Conservation (phyloP, 2,329 filamentous ascomycete species). For the Hypomyces perniciosus region DNA sequence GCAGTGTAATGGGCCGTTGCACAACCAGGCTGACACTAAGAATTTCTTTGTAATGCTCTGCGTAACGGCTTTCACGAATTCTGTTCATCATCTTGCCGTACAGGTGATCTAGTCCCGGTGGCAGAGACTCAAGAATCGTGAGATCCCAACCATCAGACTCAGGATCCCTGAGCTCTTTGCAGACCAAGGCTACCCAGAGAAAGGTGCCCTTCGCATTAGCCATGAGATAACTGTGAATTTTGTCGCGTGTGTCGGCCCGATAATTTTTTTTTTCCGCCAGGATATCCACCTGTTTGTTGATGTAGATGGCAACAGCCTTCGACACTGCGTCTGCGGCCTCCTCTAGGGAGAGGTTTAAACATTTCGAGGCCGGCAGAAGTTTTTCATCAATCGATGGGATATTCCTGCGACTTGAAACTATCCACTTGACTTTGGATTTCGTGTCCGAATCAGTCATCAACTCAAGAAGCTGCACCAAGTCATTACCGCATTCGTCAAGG, state of each 20-base stretch:
- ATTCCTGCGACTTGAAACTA: background rate
- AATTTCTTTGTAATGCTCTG: slow-evolving; percentile 26
- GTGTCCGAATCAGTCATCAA: background rate
- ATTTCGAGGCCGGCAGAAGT: background rate
- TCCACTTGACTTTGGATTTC: background rate
- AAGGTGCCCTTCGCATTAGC: background rate
- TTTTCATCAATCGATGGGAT: background rate
- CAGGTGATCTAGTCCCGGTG: slow-evolving; percentile 28
- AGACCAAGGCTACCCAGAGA: background rate
- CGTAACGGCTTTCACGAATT: slow-evolving; percentile 23
- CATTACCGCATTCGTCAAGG: background rate
- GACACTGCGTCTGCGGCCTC: background rate
- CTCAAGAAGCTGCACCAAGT: background rate
- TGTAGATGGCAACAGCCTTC: background rate
- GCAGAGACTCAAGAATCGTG: slow-evolving; percentile 7
- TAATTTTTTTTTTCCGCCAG: background rate
- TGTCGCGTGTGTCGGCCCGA: background rate
- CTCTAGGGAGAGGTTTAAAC: background rate
- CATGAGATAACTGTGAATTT: background rate
- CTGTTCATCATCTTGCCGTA: slow-evolving; percentile 33
- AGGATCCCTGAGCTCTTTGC: background rate
- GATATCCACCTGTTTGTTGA: background rate
- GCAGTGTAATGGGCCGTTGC: slow-evolving; percentile 31
- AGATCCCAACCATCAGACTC: background rate
- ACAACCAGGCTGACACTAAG: slow-evolving; percentile 24